A percentile compares a stretch with the other conserved stretches of the same genome.
These are phyloP conservation scores for Clonostachys sp. DNA, from an alignment of 2,329 filamentous ascomycete species.

Conservation along the genomic window DNA sequence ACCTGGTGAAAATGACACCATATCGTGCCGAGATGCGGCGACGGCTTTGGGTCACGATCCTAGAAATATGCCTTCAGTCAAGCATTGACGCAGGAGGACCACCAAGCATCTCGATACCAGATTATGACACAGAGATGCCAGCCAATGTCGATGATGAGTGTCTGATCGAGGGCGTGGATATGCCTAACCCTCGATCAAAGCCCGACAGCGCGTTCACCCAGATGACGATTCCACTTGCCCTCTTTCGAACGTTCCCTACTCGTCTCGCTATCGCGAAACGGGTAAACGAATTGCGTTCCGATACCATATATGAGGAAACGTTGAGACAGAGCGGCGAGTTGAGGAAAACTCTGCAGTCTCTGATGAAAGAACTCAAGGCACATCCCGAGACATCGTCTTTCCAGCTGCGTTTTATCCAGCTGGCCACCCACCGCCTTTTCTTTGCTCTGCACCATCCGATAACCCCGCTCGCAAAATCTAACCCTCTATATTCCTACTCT, in stretches of 20 bases:
- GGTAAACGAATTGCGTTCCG: slow-evolving; percentile 34
- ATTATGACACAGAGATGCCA: slow-evolving; percentile 45
- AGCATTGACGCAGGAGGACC: slow-evolving; percentile 40
- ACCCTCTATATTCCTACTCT: slow-evolving; percentile 47
- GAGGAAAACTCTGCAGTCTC: no score
- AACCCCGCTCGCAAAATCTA: slow-evolving; percentile 32
- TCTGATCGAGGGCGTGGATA: slow-evolving; percentile 9
- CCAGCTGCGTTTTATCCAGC: slow-evolving; percentile 34
- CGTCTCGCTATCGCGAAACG: slow-evolving; percentile 35
- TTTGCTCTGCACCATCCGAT: slow-evolving; percentile 50
- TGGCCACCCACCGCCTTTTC: slow-evolving; percentile 39
- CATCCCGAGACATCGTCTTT: slow-evolving; percentile 22
- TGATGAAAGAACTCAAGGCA: not conserved
- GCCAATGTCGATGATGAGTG: slow-evolving; percentile 46
- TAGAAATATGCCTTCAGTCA: slow-evolving; percentile 40
- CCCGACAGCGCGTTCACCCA: slow-evolving; percentile 30
- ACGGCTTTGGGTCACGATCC: slow-evolving; percentile 47
- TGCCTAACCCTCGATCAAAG: slow-evolving; percentile 14
- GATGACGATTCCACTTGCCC: slow-evolving; percentile 29
- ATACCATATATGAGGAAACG: slow-evolving; percentile 35
- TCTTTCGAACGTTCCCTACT: slow-evolving; percentile 33
- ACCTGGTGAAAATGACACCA: slow-evolving; percentile 24
- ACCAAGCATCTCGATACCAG: slow-evolving; percentile 32
- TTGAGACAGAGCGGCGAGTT: slow-evolving; percentile 15
- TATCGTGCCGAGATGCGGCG: slow-evolving; percentile 41